These are phyloP conservation scores for Huiozyma sinensis DNA, from an alignment of 805 yeast genomes.

Conservation along the genomic window DNA sequence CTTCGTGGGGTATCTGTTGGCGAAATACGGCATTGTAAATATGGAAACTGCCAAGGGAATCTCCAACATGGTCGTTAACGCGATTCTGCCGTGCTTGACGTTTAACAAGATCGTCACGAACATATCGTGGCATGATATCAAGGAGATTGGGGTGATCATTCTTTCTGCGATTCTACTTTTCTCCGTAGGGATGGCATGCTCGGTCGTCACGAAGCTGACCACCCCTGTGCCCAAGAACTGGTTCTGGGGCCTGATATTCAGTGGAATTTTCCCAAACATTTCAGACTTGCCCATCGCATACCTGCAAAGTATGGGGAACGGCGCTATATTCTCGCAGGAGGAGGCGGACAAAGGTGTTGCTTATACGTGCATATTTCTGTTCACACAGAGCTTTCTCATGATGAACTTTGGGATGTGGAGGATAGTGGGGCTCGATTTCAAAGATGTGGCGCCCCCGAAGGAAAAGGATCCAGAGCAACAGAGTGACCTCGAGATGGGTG, in stretches of 20 bases:
- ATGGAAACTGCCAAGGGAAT: slow-evolving; percentile 61
- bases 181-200: slow-evolving; percentile 35
- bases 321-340: slow-evolving; percentile 41
- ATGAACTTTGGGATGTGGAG: slow-evolving; percentile 71
- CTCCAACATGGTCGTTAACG: slow-evolving; percentile 56
- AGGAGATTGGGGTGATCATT: slow-evolving; percentile 55
- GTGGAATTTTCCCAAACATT: slow-evolving; percentile 68
- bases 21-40: slow-evolving; percentile 50
- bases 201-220: slow-evolving; percentile 31
- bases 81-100: slow-evolving; percentile 64
- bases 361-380: slow-evolving; percentile 61
- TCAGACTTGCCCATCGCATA: slow-evolving; percentile 84
- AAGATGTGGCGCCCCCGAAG: slow-evolving; percentile 20
- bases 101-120: slow-evolving; percentile 62
- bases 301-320: slow-evolving; percentile 56
- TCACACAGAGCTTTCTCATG: slow-evolving; percentile 53
- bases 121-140: slow-evolving; percentile 57
- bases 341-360: slow-evolving; percentile 68
- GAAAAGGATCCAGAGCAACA: slow-evolving; percentile 4
- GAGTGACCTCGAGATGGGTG: not conserved
- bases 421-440: slow-evolving; percentile 61
- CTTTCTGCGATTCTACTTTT: slow-evolving; percentile 38
- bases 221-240: slow-evolving; percentile 61
- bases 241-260: slow-evolving; percentile 65
- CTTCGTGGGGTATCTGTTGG: slow-evolving; percentile 53